Evolutionary conservation across 2,329 filamentous ascomycete genomes (phyloP).

Genomic region (Fusarium globosum): DNA sequence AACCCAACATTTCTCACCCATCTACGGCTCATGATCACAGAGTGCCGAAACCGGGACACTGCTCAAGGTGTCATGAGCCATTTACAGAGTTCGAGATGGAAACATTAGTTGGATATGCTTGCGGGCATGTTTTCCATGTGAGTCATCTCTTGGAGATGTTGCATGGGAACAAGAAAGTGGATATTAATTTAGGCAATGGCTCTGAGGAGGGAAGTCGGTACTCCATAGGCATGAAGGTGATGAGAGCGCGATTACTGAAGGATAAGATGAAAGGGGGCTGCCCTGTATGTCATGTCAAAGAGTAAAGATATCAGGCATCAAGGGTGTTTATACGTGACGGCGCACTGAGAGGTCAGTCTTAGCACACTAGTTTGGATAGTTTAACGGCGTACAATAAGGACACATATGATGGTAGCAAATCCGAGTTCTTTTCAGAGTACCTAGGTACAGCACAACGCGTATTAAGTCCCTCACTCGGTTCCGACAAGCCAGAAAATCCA

Average conservation of each 20-base stretch:
- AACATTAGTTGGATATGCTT: slow-evolving; percentile 82
- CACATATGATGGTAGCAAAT: slow-evolving; percentile 15
- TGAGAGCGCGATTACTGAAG: slow-evolving; percentile 80
- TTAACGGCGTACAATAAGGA: slow-evolving; percentile 15
- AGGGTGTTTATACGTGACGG: slow-evolving; percentile 16
- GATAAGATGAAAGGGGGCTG: slow-evolving; percentile 76
- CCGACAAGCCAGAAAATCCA: slow-evolving; percentile 33
- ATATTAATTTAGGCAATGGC: slow-evolving; percentile 59
- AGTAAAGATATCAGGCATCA: slow-evolving; percentile 28
- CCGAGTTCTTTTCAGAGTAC: slow-evolving; percentile 39
- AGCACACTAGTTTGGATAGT: slow-evolving; percentile 3
- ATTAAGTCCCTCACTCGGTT: slow-evolving; percentile 39
- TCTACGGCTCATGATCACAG: slow-evolving; percentile 46
- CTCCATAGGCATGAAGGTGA: slow-evolving; percentile 87
- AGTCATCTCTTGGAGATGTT: slow-evolving; percentile 72
- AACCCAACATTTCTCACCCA: slow-evolving; percentile 28
- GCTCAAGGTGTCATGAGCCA: slow-evolving; percentile 66
- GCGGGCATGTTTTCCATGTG: slow-evolving; percentile 84
- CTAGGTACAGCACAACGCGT: slow-evolving; percentile 40
- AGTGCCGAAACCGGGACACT: slow-evolving; percentile 63
- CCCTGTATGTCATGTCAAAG: slow-evolving; percentile 62
- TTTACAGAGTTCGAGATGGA: slow-evolving; percentile 74
- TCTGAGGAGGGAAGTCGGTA: slow-evolving; percentile 61
- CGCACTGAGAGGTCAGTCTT: slow-evolving; percentile 26
- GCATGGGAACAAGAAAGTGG: slow-evolving; percentile 57